Conservation (phyloP, 257 asterid genomes). For the Coffea canephora region DNA sequence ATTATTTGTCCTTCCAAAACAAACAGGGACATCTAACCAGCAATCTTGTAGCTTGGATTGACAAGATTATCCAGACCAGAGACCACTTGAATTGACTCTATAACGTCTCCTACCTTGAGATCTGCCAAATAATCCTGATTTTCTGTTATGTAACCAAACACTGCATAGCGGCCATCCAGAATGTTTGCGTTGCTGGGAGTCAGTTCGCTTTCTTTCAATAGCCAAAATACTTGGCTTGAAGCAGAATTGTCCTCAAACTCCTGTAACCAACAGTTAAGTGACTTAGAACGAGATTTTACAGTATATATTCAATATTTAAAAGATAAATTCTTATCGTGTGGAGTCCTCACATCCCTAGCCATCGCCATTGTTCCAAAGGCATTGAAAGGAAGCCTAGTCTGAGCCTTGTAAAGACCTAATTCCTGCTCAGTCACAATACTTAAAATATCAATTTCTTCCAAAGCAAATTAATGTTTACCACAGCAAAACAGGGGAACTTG, state of each 20-base stretch:
- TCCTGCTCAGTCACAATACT: conserved; percentile 51
- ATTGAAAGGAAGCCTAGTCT: conserved; percentile 91
- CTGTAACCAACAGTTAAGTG: conserved; percentile 32
- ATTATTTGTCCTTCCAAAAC: neutral
- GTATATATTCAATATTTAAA: neutral
- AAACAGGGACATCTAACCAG: conserved; percentile 43
- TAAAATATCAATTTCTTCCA: conserved; percentile 9
- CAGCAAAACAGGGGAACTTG: neutral
- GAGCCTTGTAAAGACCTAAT: conserved; percentile 96
- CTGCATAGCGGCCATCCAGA: conserved; percentile 89
- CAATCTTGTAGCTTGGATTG: conserved; percentile 97
- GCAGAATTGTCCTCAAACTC: conserved; percentile 93
- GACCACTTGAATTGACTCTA: conserved; percentile 84
- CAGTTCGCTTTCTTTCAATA: conserved; percentile 93
- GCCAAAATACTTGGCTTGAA: conserved; percentile 99
- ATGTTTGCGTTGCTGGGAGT: conserved; percentile 99
- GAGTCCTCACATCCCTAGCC: conserved; percentile 84
- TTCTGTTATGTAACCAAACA: conserved; percentile 79
- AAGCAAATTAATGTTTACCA: neutral
- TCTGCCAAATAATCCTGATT: conserved; percentile 89
- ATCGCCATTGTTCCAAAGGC: conserved; percentile 99
- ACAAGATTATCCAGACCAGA: conserved; percentile 88
- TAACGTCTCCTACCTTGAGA: conserved; percentile 93
- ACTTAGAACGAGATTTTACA: conserved; percentile 8
- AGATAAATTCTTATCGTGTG: neutral